Base-by-base conservation (phyloP, 345 rosid species). In the Orychophragmus violaceus region DNA sequence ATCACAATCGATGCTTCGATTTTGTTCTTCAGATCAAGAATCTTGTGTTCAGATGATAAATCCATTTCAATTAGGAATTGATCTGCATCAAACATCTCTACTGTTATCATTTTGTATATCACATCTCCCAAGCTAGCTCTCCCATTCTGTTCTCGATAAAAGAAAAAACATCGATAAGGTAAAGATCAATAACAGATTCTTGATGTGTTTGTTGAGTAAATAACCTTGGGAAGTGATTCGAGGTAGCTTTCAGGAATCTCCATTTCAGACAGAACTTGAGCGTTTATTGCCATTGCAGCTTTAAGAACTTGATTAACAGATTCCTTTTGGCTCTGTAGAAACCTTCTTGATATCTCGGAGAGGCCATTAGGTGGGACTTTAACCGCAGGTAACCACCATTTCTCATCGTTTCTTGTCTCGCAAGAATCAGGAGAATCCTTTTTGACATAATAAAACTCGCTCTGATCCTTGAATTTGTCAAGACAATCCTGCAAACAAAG, bases 271-370 rank as follows among this genome's bases (percentile, higher is more conserved):
- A 91, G 69, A 72, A 87, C 88, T 76, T 91, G 96, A 30, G 96
- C 84, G 69, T 91, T 91, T 66, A 91, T 91, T 0, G 97, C 97
- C 96, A 91, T 91, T 54, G 97, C 96, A 4, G 97, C 97, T 78
- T 88, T 91, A 49, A 88, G 90, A 17, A 91, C 96, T 60, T 91
- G 97, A 68, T 87, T 91, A 10, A 88, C 97, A 48, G 85, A 82
- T 68, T 91, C 97, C 58, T 91, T 91, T 7, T 88, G 97, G 76
- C 72, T 80, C 56, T 84, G 91, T 76, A 91, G 64, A 64, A 87
- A 91, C 55, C 88, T 91, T 62, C 84, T 84, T 0, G 91, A 36
- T 24, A 48, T 75, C 13, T 91, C 94, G 2, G 97, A 82, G 51
- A 91, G 79, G 37, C 97, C 96, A 11, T 84, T 79, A 21, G 82